Evolutionary conservation across 306 rosid genomes (phyloP), one percentile per base, ranked within the genome.

Genomic region (Trichosanthes cucumerina): DNA sequence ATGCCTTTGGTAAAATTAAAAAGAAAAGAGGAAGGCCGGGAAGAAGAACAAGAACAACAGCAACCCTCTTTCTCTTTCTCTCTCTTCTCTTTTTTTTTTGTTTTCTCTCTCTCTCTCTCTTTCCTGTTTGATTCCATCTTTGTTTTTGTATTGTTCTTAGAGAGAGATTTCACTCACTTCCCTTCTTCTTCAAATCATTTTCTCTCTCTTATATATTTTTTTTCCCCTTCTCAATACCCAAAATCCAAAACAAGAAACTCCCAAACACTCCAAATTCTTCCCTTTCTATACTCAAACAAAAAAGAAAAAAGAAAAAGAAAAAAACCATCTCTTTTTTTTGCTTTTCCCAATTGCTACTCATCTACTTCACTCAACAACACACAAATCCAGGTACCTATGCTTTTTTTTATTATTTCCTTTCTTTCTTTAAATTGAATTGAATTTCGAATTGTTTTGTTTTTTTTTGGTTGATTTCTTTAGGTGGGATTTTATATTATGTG

Each of bases 311-410:
- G 11, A 28, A 13, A 13, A 26, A 2, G 7, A 63, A 4, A 18
- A 41, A 65, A 36, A 1, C 10, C 41, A 65, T 18, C n/a, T 36
- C 21, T 66, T 23, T 65, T 41, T n/a, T n/a, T n/a, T n/a, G n/a
- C 39, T 60, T 15, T 52, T 52, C 57, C 57, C 57, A 52, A 52
- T 1, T 54, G 60, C 60, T 4, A 54, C 60, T 13, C 49, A 9
- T 64, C 82, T 84, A 77, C 57, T 38, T 73, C 19, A 36, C 59
- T 64, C 24, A 9, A 75, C 31, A 53, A 75, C 31, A 53, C 64
- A 7, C 63, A 75, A 10, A 73, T 43, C 33, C 56, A 71, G 41
- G 31, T 54, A 53, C 71, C 31, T 10, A 9, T 68, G 18, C 0
- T 60, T 26, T 13, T 24, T 68, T 68, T 3, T n/a, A n/a, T n/a